Evolutionary conservation across 305 asterid genomes (phyloP), one percentile per base, ranked within the genome.

Genomic region (Fraxinus ornus): DNA sequence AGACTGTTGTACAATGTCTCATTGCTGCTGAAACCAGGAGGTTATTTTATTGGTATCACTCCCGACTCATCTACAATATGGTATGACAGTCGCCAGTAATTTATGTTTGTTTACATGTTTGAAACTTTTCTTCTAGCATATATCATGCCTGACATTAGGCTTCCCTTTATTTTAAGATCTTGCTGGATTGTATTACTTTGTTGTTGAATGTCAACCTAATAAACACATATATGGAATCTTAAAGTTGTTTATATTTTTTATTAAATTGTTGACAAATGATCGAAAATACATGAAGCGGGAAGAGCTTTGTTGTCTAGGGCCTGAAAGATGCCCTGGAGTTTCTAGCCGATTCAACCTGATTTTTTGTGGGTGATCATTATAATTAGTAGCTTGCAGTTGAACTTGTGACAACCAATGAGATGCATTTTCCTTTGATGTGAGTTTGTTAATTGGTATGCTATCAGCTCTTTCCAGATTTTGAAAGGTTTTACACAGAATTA

Each of bases 41-140:
- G 98, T 82, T 95, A 91, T 87, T 94, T 95, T 93, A 86, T 95
- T 83, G 99, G 99, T 87, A 90, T 95, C 80, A 92, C 97, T 87
- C 96, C 98, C 66, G 99, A 95, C 89, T 95, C 99, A 81, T 94
- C 99, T 87, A 93, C 99, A 82, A 94, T 95, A 90, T 95, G 99
- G 99, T 95, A 92, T 79, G 93, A 22, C 82, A 60, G 24, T 7
- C 30, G 60, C 82, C 35, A 22, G 17, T 79, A 49, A 83, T 80
- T 79, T 68, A 52, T 84, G 83, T 83, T 36, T 64, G 77, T 81
- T 44, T 60, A 71, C 36, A n/a, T 82, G 74, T 62, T 10, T 62
- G 15, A 57, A 60, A 62, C 17, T 32, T 66, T 79, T 15, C 71
- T 49, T 80, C 36, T 44, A 7, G 49, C 36, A 55, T 80, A 68